A percentile compares a stretch with the other conserved stretches of the same genome.
Evolutionary conservation across 2,329 filamentous ascomycete species (phyloP).

Genomic region (Rhynchosporium graminicola): DNA sequence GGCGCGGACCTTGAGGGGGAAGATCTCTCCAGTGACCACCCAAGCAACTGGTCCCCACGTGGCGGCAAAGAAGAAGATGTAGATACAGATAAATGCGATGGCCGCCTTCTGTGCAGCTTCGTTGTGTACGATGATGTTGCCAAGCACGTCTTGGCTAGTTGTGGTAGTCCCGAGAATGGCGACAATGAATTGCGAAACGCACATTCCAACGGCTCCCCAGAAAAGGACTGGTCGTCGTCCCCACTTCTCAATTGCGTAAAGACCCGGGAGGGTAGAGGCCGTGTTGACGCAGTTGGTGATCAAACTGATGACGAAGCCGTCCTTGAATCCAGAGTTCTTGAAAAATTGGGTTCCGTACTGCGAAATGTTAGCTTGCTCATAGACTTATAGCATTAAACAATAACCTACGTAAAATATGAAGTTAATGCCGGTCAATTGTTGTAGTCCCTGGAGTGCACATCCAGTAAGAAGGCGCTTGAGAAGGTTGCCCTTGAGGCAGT

Average conservation of each 20-base stretch:
- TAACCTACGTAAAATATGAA: conserved; percentile 56
- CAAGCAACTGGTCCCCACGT: conserved; percentile 74
- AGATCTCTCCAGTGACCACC: conserved; percentile 65
- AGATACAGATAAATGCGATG: conserved; percentile 67
- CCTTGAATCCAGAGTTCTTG: conserved; percentile 54
- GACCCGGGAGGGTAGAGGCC: conserved; percentile 61
- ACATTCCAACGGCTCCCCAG: conserved; percentile 69
- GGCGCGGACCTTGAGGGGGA: conserved; percentile 63
- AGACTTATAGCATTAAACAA: neutral
- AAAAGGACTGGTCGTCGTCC: conserved; percentile 67
- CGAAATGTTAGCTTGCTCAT: neutral
- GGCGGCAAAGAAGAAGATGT: conserved; percentile 74
- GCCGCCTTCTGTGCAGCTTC: conserved; percentile 54
- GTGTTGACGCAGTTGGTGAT: conserved; percentile 68
- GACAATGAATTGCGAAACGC: conserved; percentile 58
- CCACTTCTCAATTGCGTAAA: conserved; percentile 63
- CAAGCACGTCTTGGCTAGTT: conserved; percentile 50
- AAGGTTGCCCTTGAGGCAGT: conserved; percentile 49
- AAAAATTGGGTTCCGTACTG: conserved; percentile 61
- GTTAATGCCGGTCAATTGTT: conserved; percentile 61
- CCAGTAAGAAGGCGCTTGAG: conserved; percentile 66
- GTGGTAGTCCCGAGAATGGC: conserved; percentile 60
- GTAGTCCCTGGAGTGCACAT: conserved; percentile 66
- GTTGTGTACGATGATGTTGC: conserved; percentile 53
- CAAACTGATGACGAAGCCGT: conserved; percentile 60